Base-by-base conservation (phyloP, 2,329 filamentous ascomycete species). In the Hortaea sp. region DNA sequence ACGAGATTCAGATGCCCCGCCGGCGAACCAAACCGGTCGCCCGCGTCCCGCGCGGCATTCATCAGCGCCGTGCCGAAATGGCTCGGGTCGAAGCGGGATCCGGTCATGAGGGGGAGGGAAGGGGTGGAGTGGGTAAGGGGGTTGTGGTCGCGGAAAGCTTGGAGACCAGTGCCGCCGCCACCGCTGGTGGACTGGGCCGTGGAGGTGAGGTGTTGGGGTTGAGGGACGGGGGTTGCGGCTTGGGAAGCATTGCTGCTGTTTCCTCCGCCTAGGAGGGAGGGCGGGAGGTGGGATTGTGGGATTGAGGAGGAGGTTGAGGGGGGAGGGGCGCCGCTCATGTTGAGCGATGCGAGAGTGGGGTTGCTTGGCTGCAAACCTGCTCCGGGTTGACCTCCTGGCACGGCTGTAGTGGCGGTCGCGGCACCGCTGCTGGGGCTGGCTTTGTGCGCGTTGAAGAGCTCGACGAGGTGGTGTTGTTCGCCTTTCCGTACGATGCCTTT, bases 381-480 rank as follows among this genome's bases (percentile, higher is more conserved):
- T 20, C 20, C 20, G 20, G 20, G 2, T 20, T 2, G 20, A 20
- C 20, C 4, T 20, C 20, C 20, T 20, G 20, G 20, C 4, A 4
- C 20, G 20, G 20, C 20, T 20, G 20, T 4, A 20, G 20, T 20
- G 20, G 20, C 20, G 20, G 20, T 20, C 3, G 95, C 74, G 55
- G 81, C 81, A 29, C 82, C 81, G 54, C 86, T 81, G 35, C 75
- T 72, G 39, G 77, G 72, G 6, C 73, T 76, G 6, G 81, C 75
- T 55, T 86, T 79, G 65, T 94, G 89, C 40, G 88, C 81, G 61
- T 94, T 86, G 69, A 95, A 97, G 4, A 97, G 75, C 64, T 98
- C 92, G 31, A 95, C 69, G 2, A 97, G 79, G 51, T 87, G 80
- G 2, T 77, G 70, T 60, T 95, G 86, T 50, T 98, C 92, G 50